Base-by-base conservation (phyloP, 345 rosid species). In the Abelmoschus esculentus region DNA sequence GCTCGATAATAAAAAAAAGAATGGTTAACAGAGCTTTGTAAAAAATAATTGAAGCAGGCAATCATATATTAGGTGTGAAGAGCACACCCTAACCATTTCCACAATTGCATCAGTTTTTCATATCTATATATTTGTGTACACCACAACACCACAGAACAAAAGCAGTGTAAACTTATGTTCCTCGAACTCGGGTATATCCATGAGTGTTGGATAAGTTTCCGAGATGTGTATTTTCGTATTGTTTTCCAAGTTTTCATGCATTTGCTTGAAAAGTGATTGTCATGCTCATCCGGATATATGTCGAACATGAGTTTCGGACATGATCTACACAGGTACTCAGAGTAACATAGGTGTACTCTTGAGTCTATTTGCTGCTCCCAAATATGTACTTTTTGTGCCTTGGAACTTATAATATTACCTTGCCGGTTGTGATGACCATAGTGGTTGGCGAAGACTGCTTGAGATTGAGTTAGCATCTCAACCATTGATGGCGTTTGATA, bases 401-500 rank as follows among this genome's bases (percentile, higher is more conserved):
- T 52, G 70, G 26, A 22, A 57, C 75, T 72, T 57, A 15, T 2
- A 15, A 50, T 63, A 36, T 88, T 84, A 91, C 89, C 96, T 89
- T 42, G 93, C 86, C 71, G 88, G 92, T 67, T 85, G 93, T 26
- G 89, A 78, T 65, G 92, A 79, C 79, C 83, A 71, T 58, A 82
- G 69, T 0, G 97, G 91, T 63, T 87, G 92, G 44, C 84, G 40
- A 52, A 86, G 90, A 77, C 70, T 7, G 93, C 86, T 75, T 87
- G 99, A 46, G 99, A 96, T 34, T 88, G 85, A 72, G 82, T 77
- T 28, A 96, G 88, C 99, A 96, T 96, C 85, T 92, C 90, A 8
- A 86, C 79, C 99, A 96, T 96, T 8, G 90, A 90, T 26, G 93
- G 99, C 9, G 99, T 92, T 70, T 87, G 96, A 67, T 95, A 91